Evolutionary conservation across 257 asterid genomes (phyloP).

Genomic region (Solanum commersonii): DNA sequence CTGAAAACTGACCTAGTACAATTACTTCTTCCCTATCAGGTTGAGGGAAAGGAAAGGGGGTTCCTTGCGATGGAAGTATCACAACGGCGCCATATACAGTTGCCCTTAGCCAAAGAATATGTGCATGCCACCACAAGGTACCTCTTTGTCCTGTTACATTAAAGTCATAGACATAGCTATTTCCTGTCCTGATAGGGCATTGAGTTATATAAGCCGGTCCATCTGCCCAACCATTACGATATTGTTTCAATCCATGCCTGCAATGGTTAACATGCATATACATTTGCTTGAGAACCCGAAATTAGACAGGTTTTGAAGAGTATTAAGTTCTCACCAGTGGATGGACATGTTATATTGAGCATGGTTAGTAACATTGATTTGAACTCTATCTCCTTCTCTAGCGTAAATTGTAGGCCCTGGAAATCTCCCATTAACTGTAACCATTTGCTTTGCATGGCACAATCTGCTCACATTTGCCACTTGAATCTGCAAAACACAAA

Average conservation of each 20-base stretch:
- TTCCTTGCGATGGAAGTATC: conserved; percentile 39
- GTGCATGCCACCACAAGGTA: conserved; percentile 15
- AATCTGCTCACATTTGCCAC: conserved; percentile 52
- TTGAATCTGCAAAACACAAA: conserved; percentile 25
- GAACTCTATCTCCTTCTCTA: conserved; percentile 25
- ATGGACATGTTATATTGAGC: conserved; percentile 61
- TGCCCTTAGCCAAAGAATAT: conserved; percentile 57
- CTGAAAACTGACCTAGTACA: conserved; percentile 4
- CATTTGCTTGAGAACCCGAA: background rate
- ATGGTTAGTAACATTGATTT: conserved; percentile 42
- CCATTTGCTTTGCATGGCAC: conserved; percentile 50
- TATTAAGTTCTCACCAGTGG: conserved; percentile 29
- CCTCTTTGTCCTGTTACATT: conserved; percentile 36
- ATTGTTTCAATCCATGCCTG: conserved; percentile 66
- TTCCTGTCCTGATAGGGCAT: conserved; percentile 51
- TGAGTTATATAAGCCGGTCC: conserved; percentile 46
- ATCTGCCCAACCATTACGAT: conserved; percentile 15
- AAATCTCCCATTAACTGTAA: conserved; percentile 48
- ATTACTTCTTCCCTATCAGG: conserved; percentile 14
- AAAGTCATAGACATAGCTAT: conserved; percentile 24
- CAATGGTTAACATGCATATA: background rate
- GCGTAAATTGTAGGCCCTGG: background rate
- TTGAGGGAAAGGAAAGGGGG: conserved; percentile 48
- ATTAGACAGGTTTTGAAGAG: background rate
- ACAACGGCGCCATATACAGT: conserved; percentile 62